Percentiles rank a stretch among this genome's conserved stretches.
phyloP scores from a whole-genome alignment of 139 green algal genomes.

The Volvox reticuliferus region DNA sequence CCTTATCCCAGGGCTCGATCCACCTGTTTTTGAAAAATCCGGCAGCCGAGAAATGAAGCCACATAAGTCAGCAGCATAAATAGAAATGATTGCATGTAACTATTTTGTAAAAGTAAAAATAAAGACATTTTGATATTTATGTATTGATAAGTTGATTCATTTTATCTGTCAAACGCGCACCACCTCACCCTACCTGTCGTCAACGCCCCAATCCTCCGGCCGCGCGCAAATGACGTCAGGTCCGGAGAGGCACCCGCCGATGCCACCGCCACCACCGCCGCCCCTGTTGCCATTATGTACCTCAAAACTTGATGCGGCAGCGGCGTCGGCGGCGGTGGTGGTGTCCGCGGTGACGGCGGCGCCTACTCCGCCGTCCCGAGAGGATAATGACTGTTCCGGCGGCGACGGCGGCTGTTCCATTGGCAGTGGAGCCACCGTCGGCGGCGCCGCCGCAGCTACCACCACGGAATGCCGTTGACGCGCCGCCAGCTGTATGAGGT shows the following conservation, averaged over 20 bases:
- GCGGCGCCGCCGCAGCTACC: too few relatives aligned
- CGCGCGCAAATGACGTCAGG: slow-evolving; percentile 8
- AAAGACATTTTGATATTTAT: too few relatives aligned
- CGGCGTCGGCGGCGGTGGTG: background rate
- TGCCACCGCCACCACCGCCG: background rate
- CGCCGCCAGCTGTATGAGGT: background rate
- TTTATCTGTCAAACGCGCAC: too few relatives aligned
- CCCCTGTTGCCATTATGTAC: background rate
- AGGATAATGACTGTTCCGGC: background rate
- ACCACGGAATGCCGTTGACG: too few relatives aligned
- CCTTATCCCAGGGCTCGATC: slow-evolving; percentile 55
- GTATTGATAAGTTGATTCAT: too few relatives aligned
- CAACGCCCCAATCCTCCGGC: slow-evolving; percentile 29
- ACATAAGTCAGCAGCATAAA: too few relatives aligned
- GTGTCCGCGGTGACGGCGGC: background rate
- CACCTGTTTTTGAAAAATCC: slow-evolving; percentile 41
- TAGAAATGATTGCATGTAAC: too few relatives aligned
- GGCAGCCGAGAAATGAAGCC: too few relatives aligned
- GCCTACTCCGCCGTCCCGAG: background rate
- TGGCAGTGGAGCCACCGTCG: too few relatives aligned
- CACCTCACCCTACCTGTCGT: background rate
- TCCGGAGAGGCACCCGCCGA: background rate
- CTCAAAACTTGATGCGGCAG: background rate
- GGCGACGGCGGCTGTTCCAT: background rate
- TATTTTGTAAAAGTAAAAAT: too few relatives aligned